Base-by-base conservation (phyloP, 768 basidiomycete genomes). In the Suillus sp. region DNA sequence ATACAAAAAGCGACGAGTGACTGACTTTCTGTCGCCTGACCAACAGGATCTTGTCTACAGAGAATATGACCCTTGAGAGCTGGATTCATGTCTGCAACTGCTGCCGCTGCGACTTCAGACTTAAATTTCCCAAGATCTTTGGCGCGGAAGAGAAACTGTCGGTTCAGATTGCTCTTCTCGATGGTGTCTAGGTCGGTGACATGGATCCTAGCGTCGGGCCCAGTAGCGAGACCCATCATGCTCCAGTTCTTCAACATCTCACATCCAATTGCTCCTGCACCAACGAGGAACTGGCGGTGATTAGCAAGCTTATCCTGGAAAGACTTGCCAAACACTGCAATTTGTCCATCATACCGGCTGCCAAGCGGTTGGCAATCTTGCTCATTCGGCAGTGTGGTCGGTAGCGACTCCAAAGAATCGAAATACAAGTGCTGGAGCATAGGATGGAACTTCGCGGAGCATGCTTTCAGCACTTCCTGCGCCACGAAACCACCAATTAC, bases 231-330 rank as follows among this genome's bases (percentile, higher is more conserved):
- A 65, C 97, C 97, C 84, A 99, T 96, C 94, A 99, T 92, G 67
- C 93, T 92, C 97, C 97, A 99, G 77, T 99, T 99, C 83, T 99
- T 99, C 70, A 99, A 79, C 97, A 99, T 99, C 79, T 99, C 97
- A 73, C 97, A 99, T 22, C 97, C 97, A 74, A 99, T 99, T 40
- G 97, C 97, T 51, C 97, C 97, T n/a, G 96, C 89, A 10, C 97
- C 97, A 62, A 99, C 97, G 51, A 99, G 84, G 85, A 99, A 99
- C 71, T 99, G 93, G 32, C 92, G 86, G 73, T 94, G 87, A 72
- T 91, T 90, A 47, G 86, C 84, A 65, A 99, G 89, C 81, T 93
- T 97, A 45, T 90, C 83, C 68, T 99, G 97, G 87, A 99, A 99
- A 2, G 78, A 72, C 75, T 88, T 92, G 7, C 97, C 97, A 71